A percentile compares a stretch with the other conserved stretches of the same genome.
These are phyloP conservation scores for Taphrina populina DNA, from an alignment of 1,139 yeast species.

Conservation along the genomic window DNA sequence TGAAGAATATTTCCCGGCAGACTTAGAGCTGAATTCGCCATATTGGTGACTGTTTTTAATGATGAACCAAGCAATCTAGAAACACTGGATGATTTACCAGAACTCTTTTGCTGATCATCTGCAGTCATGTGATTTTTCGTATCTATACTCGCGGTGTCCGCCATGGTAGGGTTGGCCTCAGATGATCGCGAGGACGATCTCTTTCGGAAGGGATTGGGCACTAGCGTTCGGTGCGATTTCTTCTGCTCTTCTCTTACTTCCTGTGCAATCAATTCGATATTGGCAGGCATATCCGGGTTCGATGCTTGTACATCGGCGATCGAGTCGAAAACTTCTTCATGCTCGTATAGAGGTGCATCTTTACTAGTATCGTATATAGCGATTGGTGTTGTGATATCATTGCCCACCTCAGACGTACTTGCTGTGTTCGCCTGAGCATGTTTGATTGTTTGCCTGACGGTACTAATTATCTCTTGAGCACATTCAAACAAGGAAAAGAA, in stretches of 20 bases:
- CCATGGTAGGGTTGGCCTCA: neutral
- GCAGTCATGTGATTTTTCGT: neutral
- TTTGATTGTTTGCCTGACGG: no score
- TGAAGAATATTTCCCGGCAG: slow-evolving; percentile 1
- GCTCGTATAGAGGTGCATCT: slow-evolving; percentile 12
- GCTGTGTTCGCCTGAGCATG: no score
- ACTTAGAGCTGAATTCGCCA: slow-evolving; percentile 1
- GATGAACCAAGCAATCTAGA: neutral
- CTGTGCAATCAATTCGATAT: slow-evolving; percentile 9
- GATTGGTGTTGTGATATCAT: no score
- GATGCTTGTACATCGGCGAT: slow-evolving; percentile 1
- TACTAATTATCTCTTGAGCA: slow-evolving; percentile 38
- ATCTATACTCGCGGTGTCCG: no score
- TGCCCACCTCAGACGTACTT: no score
- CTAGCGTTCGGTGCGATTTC: slow-evolving; percentile 2
- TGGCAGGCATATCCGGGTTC: neutral
- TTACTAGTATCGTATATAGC: slow-evolving; percentile 12
- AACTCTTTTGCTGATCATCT: neutral
- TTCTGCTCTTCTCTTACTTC: slow-evolving; percentile 7
- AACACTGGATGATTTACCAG: neutral
- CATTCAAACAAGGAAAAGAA: slow-evolving; percentile 62
- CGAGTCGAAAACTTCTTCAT: neutral
- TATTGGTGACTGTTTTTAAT: neutral
- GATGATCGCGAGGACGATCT: neutral
- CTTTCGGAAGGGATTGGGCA: slow-evolving; percentile 1